Evolutionary conservation across 805 yeast genomes (phyloP).

Genomic region (Candida nanaspora): DNA sequence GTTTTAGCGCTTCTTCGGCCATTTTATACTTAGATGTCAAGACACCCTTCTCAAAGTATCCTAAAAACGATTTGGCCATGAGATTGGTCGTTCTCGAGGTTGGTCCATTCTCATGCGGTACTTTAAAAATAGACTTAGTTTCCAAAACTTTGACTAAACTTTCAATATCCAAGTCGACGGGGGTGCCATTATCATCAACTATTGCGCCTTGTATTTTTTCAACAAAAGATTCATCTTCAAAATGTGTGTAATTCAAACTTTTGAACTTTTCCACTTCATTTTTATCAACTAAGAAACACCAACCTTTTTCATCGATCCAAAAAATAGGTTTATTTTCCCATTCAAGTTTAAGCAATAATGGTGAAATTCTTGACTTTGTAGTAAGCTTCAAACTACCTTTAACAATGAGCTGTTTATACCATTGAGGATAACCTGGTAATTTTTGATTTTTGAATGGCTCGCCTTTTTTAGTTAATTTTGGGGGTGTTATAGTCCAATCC

Average conservation of each 20-base stretch:
- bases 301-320: slow-evolving; percentile 77
- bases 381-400: slow-evolving; percentile 45
- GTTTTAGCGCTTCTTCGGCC: slow-evolving; percentile 72
- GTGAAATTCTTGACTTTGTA: slow-evolving; percentile 67
- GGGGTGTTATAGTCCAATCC: slow-evolving; percentile 72
- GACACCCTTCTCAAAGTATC: slow-evolving; percentile 65
- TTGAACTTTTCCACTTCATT: slow-evolving; percentile 28
- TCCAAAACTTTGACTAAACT: not conserved
- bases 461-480: slow-evolving; percentile 60
- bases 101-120: slow-evolving; percentile 89
- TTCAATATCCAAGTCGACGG: no score
- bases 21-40: slow-evolving; percentile 62
- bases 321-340: slow-evolving; percentile 83
- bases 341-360: slow-evolving; percentile 63
- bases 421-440: slow-evolving; percentile 85
- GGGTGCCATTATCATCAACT: slow-evolving; percentile 2
- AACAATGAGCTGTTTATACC: slow-evolving; percentile 66
- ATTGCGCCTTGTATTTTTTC: slow-evolving; percentile 4
- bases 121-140: slow-evolving; percentile 40
- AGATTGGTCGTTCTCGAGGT: slow-evolving; percentile 64
- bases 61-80: slow-evolving; percentile 67
- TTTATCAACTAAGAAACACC: slow-evolving; percentile 72
- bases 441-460: slow-evolving; percentile 65
- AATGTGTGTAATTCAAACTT: slow-evolving; percentile 29
- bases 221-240: slow-evolving; percentile 12